Percentiles rank a stretch among this genome's conserved stretches.
These are phyloP conservation scores for Penicillium paneum DNA, from an alignment of 2,329 filamentous ascomycete genomes.

Conservation along the genomic window DNA sequence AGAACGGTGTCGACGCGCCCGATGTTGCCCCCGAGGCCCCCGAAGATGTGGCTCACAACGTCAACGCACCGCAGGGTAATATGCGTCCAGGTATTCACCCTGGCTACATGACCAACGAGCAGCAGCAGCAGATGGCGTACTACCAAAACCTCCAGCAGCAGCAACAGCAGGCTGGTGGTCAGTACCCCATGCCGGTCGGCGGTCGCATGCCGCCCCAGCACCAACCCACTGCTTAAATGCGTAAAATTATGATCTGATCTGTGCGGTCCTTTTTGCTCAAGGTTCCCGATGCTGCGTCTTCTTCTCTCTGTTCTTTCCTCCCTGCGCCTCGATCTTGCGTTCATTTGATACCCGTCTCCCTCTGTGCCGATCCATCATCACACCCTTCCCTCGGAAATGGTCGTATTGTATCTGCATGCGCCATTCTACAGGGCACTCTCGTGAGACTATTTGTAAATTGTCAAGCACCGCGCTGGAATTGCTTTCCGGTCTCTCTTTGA, in stretches of 20 bases:
- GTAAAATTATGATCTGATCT: conserved; percentile 16
- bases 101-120: conserved; percentile 65
- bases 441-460: conserved; percentile 23
- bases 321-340: conserved; percentile 27
- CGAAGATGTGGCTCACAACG: conserved; percentile 77
- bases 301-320: conserved; percentile 25
- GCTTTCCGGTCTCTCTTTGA: conserved; percentile 11
- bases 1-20: conserved; percentile 74
- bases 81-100: conserved; percentile 68
- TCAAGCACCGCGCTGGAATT: conserved; percentile 18
- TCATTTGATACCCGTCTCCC: conserved; percentile 39
- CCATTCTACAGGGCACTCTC: conserved; percentile 8
- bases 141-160: conserved; percentile 76
- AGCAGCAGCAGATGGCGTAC: conserved; percentile 76
- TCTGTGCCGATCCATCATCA: conserved; percentile 27
- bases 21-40: conserved; percentile 78
- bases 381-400: conserved; percentile 9
- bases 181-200: conserved; percentile 75
- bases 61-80: conserved; percentile 65
- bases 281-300: conserved; percentile 26
- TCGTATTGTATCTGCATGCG: conserved; percentile 2
- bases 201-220: conserved; percentile 77
- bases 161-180: conserved; percentile 62
- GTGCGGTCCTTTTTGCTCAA: conserved; percentile 15
- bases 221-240: conserved; percentile 67